Evolutionary conservation across 139 green algal genomes (phyloP).

Genomic region (Chlorella vulgaris): DNA sequence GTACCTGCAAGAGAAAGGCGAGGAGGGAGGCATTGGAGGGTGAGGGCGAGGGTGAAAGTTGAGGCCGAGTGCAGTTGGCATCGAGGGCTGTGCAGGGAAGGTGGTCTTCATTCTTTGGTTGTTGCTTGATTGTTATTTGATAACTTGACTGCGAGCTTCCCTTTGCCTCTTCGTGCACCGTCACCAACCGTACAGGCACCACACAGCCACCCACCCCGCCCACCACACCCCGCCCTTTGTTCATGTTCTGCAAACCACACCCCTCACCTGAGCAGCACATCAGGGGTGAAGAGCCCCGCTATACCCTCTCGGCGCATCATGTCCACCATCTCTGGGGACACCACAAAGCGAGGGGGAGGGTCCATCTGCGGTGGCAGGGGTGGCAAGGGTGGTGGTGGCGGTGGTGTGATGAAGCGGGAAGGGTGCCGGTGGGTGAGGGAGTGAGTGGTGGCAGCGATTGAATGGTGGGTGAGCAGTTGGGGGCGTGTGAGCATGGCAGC

Average conservation of each 20-base stretch:
- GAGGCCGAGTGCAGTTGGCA: too few relatives aligned
- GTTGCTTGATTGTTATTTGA: too few relatives aligned
- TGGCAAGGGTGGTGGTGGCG: neutral
- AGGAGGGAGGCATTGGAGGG: neutral
- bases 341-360: conserved; percentile 20
- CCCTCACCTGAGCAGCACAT: conserved; percentile 26
- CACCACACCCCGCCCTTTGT: neutral
- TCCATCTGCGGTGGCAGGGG: conserved; percentile 29
- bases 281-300: conserved; percentile 19
- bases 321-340: conserved; percentile 16
- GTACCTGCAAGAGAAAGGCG: conserved; percentile 11
- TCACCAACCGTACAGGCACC: neutral
- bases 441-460: too few relatives aligned
- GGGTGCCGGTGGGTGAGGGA: too few relatives aligned
- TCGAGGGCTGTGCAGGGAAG: too few relatives aligned
- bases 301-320: conserved; percentile 28
- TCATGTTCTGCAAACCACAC: neutral
- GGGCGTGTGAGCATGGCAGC: too few relatives aligned
- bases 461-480: too few relatives aligned
- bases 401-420: too few relatives aligned
- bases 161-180: neutral
- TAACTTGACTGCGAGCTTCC: neutral
- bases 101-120: too few relatives aligned
- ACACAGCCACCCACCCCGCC: neutral
- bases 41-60: too few relatives aligned